Conservation (phyloP, 169 alveolate species). For the Plasmodium malariae region DNA sequence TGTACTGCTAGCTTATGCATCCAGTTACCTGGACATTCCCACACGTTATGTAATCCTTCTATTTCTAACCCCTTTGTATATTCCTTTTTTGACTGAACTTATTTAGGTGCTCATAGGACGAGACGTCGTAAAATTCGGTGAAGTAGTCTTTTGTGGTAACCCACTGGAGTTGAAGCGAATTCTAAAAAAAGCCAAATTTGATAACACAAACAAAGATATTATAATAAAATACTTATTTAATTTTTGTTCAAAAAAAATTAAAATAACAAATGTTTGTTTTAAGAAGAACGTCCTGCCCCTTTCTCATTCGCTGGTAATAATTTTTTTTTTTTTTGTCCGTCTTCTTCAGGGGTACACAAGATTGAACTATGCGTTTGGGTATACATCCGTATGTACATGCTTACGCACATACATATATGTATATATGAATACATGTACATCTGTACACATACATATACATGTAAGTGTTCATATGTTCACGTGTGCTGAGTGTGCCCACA, state of each 20-base stretch:
- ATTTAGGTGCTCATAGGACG: conserved; percentile 34
- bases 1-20: too few species aligned
- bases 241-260: conserved; percentile 16
- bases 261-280: conserved; percentile 56
- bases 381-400: too few species aligned
- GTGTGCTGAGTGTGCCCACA: too few species aligned
- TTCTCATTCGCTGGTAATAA: conserved; percentile 38
- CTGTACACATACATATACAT: not conserved
- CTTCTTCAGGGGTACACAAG: not conserved
- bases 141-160: conserved; percentile 38
- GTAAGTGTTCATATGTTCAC: not conserved
- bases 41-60: too few species aligned
- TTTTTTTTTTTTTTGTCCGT: not conserved
- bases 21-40: too few species aligned
- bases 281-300: conserved; percentile 51
- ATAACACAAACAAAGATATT: conserved; percentile 18
- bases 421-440: too few species aligned
- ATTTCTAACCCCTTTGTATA: too few species aligned
- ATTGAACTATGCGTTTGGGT: too few species aligned
- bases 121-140: conserved; percentile 9
- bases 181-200: conserved; percentile 12
- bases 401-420: too few species aligned
- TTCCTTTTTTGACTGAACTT: not conserved
- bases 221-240: conserved; percentile 21
- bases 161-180: conserved; percentile 34